Conservation (phyloP, 2,329 filamentous ascomycete species). For the Rutstroemia sydowiana region DNA sequence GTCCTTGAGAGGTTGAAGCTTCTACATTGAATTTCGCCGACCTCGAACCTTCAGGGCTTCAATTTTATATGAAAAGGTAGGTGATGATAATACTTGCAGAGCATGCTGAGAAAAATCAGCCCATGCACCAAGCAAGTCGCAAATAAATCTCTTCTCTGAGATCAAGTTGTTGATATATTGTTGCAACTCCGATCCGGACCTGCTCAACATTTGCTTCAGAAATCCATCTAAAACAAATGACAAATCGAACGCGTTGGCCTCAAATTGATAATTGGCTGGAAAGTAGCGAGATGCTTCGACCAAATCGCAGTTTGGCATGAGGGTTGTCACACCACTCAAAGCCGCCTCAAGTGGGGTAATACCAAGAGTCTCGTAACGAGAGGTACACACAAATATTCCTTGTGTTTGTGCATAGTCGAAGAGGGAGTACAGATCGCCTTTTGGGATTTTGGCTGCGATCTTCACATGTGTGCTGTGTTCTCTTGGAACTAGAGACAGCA, state of each 20-base stretch:
- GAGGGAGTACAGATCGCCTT: conserved; percentile 14
- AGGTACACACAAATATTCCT: conserved; percentile 15
- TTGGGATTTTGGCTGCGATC: conserved; percentile 12
- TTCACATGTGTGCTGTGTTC: conserved; percentile 12
- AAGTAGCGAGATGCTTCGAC: conserved; percentile 15
- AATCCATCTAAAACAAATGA: conserved; percentile 1
- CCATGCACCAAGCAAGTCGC: conserved; percentile 6
- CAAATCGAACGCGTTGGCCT: background rate
- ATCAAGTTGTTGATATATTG: conserved; percentile 4
- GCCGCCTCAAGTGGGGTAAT: conserved; percentile 14
- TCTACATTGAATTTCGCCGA: conserved; percentile 8
- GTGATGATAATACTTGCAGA: background rate
- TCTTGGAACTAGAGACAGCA: conserved; percentile 8
- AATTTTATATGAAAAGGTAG: background rate
- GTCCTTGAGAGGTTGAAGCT: background rate
- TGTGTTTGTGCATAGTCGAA: conserved; percentile 9
- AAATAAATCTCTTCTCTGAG: conserved; percentile 7
- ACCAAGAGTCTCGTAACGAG: conserved; percentile 14
- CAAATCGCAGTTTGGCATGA: conserved; percentile 11
- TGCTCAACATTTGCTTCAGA: background rate
- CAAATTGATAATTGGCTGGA: conserved; percentile 8
- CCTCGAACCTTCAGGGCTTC: background rate
- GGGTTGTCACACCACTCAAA: conserved; percentile 12
- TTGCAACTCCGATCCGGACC: background rate
- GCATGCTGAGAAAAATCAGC: conserved; percentile 8